Conservation (phyloP, 2,329 filamentous ascomycete genomes). For the Colletotrichum destructivum region DNA sequence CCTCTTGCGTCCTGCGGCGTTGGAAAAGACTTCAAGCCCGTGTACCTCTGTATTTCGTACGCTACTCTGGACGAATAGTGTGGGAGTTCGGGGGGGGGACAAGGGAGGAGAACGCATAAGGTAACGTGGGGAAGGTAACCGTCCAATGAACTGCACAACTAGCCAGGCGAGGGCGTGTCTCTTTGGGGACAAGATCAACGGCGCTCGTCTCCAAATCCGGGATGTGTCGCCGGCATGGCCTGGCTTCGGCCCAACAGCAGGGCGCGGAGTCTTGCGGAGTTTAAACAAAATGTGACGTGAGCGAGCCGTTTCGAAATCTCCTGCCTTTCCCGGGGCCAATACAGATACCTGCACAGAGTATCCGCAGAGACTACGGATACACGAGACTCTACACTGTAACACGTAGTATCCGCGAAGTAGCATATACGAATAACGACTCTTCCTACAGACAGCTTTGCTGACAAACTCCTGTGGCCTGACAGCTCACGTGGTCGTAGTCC, state of each 20-base stretch:
- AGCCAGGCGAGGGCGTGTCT: conserved; percentile 6
- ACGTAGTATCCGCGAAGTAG: too few species aligned
- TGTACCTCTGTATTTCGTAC: conserved; percentile 13
- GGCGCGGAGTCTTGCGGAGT: conserved; percentile 40
- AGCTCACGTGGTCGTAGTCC: neutral
- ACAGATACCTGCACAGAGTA: too few species aligned
- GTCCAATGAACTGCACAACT: conserved; percentile 29
- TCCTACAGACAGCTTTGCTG: neutral
- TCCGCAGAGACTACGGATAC: neutral
- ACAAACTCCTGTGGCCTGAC: neutral
- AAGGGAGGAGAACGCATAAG: neutral
- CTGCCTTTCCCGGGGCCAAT: conserved; percentile 8
- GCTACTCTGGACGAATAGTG: neutral
- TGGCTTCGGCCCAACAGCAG: neutral
- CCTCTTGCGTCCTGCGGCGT: neutral
- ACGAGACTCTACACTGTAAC: too few species aligned
- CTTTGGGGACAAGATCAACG: conserved; percentile 10
- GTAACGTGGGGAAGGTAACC: conserved; percentile 19
- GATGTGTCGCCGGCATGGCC: conserved; percentile 17
- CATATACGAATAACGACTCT: neutral
- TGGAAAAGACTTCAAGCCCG: conserved; percentile 3
- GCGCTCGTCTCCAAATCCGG: conserved; percentile 13
- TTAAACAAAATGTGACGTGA: conserved; percentile 34
- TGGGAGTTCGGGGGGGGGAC: neutral
- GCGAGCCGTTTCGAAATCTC: conserved; percentile 28